Evolutionary conservation across 2,329 filamentous ascomycete species (phyloP).

Genomic region (Fusarium buxicola): DNA sequence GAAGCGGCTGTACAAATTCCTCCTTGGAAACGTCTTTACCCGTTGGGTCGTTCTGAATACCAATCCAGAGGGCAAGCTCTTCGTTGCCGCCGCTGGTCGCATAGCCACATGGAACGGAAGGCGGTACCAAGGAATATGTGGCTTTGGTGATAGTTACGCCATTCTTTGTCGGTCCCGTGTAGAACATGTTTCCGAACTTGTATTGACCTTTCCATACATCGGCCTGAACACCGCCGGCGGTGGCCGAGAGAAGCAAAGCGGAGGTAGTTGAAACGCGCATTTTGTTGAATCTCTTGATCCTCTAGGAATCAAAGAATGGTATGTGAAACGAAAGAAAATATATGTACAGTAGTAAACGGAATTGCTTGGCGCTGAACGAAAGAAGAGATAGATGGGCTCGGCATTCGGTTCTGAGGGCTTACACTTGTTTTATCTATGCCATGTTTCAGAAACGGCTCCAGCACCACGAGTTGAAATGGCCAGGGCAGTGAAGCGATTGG

Average conservation of each 20-base stretch:
- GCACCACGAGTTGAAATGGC: no score
- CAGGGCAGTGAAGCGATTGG: no score
- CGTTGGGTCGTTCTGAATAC: slow-evolving; percentile 20
- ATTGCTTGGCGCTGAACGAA: no score
- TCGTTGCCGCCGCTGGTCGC: slow-evolving; percentile 27
- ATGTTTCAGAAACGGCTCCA: no score
- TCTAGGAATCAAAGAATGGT: slow-evolving; percentile 1
- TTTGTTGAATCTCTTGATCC: background rate
- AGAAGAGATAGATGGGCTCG: no score
- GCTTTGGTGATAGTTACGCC: slow-evolving; percentile 24
- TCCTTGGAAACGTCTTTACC: slow-evolving; percentile 19
- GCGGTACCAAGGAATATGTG: slow-evolving; percentile 18
- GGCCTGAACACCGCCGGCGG: slow-evolving; percentile 10
- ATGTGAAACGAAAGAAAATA: background rate
- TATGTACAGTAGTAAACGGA: no score
- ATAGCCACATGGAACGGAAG: slow-evolving; percentile 19
- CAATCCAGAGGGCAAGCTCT: slow-evolving; percentile 31
- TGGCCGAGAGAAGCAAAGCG: slow-evolving; percentile 6
- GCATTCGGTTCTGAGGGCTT: no score
- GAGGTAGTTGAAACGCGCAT: slow-evolving; percentile 14
- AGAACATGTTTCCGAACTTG: slow-evolving; percentile 31
- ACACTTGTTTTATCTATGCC: no score
- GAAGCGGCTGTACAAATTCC: slow-evolving; percentile 19
- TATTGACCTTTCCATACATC: slow-evolving; percentile 16
- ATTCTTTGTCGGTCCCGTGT: slow-evolving; percentile 22